phyloP scores from a whole-genome alignment of 257 asterid genomes.

The Nicotiana paniculata region DNA sequence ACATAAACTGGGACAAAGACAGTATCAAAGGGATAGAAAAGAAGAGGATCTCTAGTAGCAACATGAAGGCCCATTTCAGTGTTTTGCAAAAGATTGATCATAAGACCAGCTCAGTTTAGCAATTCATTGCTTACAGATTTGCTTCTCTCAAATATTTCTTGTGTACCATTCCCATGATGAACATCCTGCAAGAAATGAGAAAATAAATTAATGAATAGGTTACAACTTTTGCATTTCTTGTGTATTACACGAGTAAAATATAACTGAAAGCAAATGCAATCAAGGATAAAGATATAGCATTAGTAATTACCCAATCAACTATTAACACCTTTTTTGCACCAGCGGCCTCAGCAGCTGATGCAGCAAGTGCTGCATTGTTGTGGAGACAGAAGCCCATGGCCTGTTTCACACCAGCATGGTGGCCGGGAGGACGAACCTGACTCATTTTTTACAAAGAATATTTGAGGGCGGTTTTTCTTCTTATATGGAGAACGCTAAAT shows the following conservation, averaged over 20 bases:
- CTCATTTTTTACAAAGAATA: conserved; percentile 16
- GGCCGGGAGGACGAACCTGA: conserved; percentile 99
- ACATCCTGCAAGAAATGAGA: conserved; percentile 61
- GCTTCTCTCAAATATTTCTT: conserved; percentile 84
- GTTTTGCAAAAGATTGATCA: background rate
- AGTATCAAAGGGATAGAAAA: background rate
- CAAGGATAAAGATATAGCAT: background rate
- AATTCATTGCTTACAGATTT: conserved; percentile 59
- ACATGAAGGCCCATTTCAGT: background rate
- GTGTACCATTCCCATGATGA: conserved; percentile 99
- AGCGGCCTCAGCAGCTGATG: conserved; percentile 76
- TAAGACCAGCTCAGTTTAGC: background rate
- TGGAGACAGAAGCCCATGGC: conserved; percentile 99
- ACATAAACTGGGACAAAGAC: background rate
- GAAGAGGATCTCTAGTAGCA: background rate
- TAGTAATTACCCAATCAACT: conserved; percentile 78
- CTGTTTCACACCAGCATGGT: conserved; percentile 97
- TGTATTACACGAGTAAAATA: background rate
- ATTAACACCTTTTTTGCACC: conserved; percentile 95
- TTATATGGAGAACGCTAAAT: background rate
- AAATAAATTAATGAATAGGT: conserved; percentile 4
- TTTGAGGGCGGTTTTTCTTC: conserved; percentile 14
- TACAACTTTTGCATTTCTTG: background rate
- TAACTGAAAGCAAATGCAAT: background rate
- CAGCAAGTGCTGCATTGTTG: conserved; percentile 98